Evolutionary conservation across 192 early-diverging fungal species (phyloP), one percentile per base, ranked within the genome.

Genomic region (Rhizophlyctis rosea): DNA sequence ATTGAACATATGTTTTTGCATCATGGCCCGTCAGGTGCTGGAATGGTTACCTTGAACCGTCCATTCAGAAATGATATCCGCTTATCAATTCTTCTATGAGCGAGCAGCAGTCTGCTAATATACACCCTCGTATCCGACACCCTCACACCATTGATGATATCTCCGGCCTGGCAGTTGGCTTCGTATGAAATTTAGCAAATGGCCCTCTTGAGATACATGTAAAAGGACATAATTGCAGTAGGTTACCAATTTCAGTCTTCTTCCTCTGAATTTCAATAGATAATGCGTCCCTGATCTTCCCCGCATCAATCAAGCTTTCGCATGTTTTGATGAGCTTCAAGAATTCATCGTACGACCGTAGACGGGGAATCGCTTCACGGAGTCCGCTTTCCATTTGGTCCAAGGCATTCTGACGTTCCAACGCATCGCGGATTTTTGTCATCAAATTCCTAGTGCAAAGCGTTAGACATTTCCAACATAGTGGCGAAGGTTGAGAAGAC

Each of bases 71-170:
- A 34, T 28, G 81, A 74, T 18, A 92, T 84, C 27, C 85, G 76
- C 54, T 85, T 87, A 71, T 95, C 93, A 1, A 88, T 83, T 63
- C 80, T 72, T 59, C 82, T 85, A 61, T 82, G 86, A 3, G 91
- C 93, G 24, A 84, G 69, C 27, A 83, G 76, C 21, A 95, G 77
- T 4, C 89, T 70, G 56, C 89, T 91, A 25, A 93, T 67, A 66
- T 93, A 91, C 3, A 87, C 76, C 13, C 82, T 67, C 21, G 89
- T 79, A 47, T 91, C 86, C 55, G 82, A 65, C 7, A 93, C 91
- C 16, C 82, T 81, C 67, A 84, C 81, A 2, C 91, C 90, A 55
- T 93, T 84, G n/a, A 93, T 83, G 34, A 90, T 86, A 50, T 93
- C 91, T 55, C 85, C 81, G 47, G 79, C 77, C 61, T 78, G 77